Evolutionary conservation across 208 protist genomes (phyloP).

Genomic region (Wallacemonas sp.): DNA sequence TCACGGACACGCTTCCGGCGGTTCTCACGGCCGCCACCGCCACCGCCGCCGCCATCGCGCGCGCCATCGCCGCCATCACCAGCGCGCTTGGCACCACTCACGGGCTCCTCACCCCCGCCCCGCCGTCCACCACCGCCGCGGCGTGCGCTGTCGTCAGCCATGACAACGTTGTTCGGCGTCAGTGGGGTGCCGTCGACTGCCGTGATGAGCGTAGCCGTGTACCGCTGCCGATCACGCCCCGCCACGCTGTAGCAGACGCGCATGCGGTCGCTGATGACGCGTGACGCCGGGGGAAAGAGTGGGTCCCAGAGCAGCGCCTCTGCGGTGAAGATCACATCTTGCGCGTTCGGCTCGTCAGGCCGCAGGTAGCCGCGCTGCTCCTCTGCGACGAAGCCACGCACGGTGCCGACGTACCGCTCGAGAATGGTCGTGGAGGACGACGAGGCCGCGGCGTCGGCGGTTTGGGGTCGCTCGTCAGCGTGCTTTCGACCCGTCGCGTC

Average conservation of each 20-base stretch:
- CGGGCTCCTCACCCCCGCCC: no score
- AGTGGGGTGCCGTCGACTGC: constrained; percentile 44
- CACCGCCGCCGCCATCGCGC: constrained; percentile 7
- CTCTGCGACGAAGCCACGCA: constrained; percentile 64
- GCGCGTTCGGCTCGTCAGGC: constrained; percentile 34
- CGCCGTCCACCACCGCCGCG: constrained; percentile 15
- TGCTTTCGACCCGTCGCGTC: constrained; percentile 25
- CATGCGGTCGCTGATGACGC: constrained; percentile 47
- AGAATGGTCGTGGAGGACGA: constrained; percentile 10
- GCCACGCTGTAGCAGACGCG: constrained; percentile 60
- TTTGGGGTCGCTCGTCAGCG: not conserved
- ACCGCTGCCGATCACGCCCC: constrained; percentile 40
- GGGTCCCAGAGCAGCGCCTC: constrained; percentile 61
- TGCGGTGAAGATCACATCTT: constrained; percentile 49
- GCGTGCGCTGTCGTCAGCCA: constrained; percentile 27
- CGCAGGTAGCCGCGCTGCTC: constrained; percentile 69
- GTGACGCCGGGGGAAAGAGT: constrained; percentile 22
- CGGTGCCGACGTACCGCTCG: constrained; percentile 49
- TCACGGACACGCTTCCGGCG: constrained; percentile 5
- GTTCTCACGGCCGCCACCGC: constrained; percentile 12
- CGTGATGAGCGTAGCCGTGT: constrained; percentile 75
- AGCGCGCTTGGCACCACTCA: not conserved
- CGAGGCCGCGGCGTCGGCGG: not conserved
- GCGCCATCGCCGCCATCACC: not conserved
- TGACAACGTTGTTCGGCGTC: constrained; percentile 37